phyloP scores from a whole-genome alignment of 495 filamentous ascomycete genomes.

The Daldinia concentrica region DNA sequence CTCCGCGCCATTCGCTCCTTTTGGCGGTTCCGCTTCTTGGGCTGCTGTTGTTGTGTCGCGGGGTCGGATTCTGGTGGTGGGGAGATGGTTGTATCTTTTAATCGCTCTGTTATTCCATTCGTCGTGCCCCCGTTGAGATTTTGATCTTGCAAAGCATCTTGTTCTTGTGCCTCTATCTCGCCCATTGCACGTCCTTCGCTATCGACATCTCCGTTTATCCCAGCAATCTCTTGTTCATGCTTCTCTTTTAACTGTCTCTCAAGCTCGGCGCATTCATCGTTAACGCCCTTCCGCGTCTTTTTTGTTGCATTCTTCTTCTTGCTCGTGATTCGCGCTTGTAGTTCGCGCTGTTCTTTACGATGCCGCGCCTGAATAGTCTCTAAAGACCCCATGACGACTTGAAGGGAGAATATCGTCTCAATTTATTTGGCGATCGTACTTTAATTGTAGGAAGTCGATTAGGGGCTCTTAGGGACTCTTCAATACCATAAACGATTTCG shows the following conservation, averaged over 20 bases:
- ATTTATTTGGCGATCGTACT: background rate
- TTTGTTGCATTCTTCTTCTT: slow-evolving; percentile 97
- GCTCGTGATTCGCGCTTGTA: slow-evolving; percentile 84
- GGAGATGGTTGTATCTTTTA: slow-evolving; percentile 34
- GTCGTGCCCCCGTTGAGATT: slow-evolving; percentile 35
- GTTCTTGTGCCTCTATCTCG: slow-evolving; percentile 30
- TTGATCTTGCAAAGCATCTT: slow-evolving; percentile 31
- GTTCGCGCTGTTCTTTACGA: slow-evolving; percentile 86
- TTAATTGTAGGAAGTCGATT: background rate
- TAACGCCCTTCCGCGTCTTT: slow-evolving; percentile 91
- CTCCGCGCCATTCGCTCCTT: slow-evolving; percentile 90
- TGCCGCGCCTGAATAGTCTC: slow-evolving; percentile 83
- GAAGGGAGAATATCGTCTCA: background rate
- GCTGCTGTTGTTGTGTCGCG: slow-evolving; percentile 35
- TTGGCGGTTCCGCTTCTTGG: slow-evolving; percentile 85
- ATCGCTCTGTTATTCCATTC: slow-evolving; percentile 24
- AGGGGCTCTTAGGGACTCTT: background rate
- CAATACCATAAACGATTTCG: background rate
- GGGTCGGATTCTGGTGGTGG: slow-evolving; percentile 22
- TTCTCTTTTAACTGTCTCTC: slow-evolving; percentile 72
- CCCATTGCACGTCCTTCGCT: slow-evolving; percentile 13
- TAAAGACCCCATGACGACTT: slow-evolving; percentile 56
- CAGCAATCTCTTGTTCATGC: slow-evolving; percentile 72
- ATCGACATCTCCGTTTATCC: slow-evolving; percentile 57
- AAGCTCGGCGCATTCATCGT: slow-evolving; percentile 80